phyloP scores from a whole-genome alignment of 2,329 filamentous ascomycete species.

The Fusarium caatingaense region DNA sequence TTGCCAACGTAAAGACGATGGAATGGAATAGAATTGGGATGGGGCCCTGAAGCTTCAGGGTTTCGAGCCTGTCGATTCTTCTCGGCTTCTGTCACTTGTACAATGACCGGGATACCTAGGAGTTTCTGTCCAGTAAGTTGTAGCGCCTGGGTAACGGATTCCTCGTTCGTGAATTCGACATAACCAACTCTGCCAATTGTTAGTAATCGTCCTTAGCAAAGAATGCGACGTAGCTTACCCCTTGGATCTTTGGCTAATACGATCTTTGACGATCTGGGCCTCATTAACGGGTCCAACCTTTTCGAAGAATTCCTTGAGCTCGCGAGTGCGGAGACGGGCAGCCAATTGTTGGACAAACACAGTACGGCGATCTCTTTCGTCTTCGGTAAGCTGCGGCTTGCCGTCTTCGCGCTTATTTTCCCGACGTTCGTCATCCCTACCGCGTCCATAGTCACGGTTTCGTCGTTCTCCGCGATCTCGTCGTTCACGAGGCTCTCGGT shows the following conservation, averaged over 20 bases:
- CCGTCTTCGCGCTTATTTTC: constrained; percentile 58
- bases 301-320: constrained; percentile 95
- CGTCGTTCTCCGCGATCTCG: constrained; percentile 65
- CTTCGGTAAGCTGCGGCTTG: constrained; percentile 85
- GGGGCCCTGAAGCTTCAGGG: constrained; percentile 73
- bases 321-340: constrained; percentile 89
- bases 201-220: background rate
- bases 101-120: constrained; percentile 98
- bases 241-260: constrained; percentile 96
- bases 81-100: constrained; percentile 97
- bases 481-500: constrained; percentile 62
- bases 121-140: constrained; percentile 99
- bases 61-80: constrained; percentile 97
- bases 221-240: constrained; percentile 72
- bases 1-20: constrained; percentile 99
- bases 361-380: constrained; percentile 95
- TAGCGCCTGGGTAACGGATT: constrained; percentile 91
- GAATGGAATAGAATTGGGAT: constrained; percentile 90
- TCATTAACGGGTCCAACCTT: constrained; percentile 95
- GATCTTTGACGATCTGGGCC: constrained; percentile 98
- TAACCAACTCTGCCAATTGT: constrained; percentile 85
- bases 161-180: constrained; percentile 97
- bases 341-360: constrained; percentile 99
- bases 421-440: constrained; percentile 61
- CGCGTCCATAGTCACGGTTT: constrained; percentile 64